Conservation (phyloP, 352 stramenopile genomes). For the Phytophthora litchii region DNA sequence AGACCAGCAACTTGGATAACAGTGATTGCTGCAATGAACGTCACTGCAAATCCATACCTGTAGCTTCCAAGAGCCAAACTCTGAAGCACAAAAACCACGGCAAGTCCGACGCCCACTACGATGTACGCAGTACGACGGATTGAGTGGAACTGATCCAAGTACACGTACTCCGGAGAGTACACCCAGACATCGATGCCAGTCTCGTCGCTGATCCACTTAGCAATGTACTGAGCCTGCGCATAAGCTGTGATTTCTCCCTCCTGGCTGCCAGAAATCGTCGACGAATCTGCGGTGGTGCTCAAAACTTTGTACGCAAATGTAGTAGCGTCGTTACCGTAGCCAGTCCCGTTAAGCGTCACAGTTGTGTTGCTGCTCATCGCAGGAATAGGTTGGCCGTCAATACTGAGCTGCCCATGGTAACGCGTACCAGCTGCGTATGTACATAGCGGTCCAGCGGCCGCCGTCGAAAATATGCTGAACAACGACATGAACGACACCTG, state of each 20-base stretch:
- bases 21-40: slow-evolving; percentile 49
- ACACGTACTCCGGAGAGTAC: slow-evolving; percentile 67
- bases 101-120: slow-evolving; percentile 53
- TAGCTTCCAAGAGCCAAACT: slow-evolving; percentile 52
- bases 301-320: slow-evolving; percentile 76
- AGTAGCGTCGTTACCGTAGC: slow-evolving; percentile 56
- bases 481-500: slow-evolving; percentile 69
- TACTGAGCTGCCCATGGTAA: slow-evolving; percentile 70
- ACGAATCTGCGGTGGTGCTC: slow-evolving; percentile 27
- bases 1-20: slow-evolving; percentile 66
- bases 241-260: slow-evolving; percentile 52
- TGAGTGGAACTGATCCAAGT: slow-evolving; percentile 74
- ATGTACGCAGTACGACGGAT: slow-evolving; percentile 58
- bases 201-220: slow-evolving; percentile 69
- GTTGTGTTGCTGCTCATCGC: slow-evolving; percentile 29
- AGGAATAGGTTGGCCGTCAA: slow-evolving; percentile 60
- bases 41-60: slow-evolving; percentile 54
- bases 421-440: slow-evolving; percentile 65
- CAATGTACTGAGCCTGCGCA: slow-evolving; percentile 59
- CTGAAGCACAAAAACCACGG: slow-evolving; percentile 55
- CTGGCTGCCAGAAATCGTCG: slow-evolving; percentile 30
- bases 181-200: slow-evolving; percentile 74
- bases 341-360: slow-evolving; percentile 57
- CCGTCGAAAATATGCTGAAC: slow-evolving; percentile 69
- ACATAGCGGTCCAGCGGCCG: slow-evolving; percentile 52